Percentiles rank a stretch among this genome's conserved stretches.
These are phyloP conservation scores for Termitomyces sp. DNA, from an alignment of 768 basidiomycete genomes.

Conservation along the genomic window DNA sequence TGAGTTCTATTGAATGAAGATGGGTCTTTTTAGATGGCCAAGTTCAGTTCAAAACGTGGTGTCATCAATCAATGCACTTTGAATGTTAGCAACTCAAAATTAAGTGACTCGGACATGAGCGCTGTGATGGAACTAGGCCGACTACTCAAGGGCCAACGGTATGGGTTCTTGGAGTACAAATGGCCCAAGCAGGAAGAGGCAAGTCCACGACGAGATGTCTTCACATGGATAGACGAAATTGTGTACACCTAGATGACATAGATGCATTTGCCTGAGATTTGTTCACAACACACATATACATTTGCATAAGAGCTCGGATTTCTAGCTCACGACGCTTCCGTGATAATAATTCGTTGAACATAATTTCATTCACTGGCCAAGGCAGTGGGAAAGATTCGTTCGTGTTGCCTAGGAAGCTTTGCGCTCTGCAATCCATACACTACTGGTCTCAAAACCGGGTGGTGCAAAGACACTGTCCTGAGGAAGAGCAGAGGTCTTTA, in stretches of 20 bases:
- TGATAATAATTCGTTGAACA: not conserved
- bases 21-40: constrained; percentile 28
- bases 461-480: constrained; percentile 70
- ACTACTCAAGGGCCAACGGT: constrained; percentile 24
- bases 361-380: not conserved
- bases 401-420: constrained; percentile 29
- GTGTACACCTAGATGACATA: constrained; percentile 6
- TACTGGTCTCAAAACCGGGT: constrained; percentile 64
- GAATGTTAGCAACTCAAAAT: constrained; percentile 14
- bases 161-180: constrained; percentile 24
- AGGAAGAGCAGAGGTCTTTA: not conserved
- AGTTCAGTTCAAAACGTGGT: constrained; percentile 61
- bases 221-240: constrained; percentile 14
- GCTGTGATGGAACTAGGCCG: constrained; percentile 6
- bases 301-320: not conserved
- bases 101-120: constrained; percentile 3
- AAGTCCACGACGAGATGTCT: constrained; percentile 12
- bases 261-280: not conserved
- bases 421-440: constrained; percentile 67
- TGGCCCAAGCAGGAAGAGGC: not conserved
- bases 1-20: not conserved
- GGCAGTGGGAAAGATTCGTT: not conserved
- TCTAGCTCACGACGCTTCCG: too few species aligned
- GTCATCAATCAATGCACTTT: constrained; percentile 47
- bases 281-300: not conserved